A percentile compares a stretch with the other conserved stretches of the same genome.
Conservation (phyloP, 2,329 filamentous ascomycete species). For the Aspergillus eucalypticola region DNA sequence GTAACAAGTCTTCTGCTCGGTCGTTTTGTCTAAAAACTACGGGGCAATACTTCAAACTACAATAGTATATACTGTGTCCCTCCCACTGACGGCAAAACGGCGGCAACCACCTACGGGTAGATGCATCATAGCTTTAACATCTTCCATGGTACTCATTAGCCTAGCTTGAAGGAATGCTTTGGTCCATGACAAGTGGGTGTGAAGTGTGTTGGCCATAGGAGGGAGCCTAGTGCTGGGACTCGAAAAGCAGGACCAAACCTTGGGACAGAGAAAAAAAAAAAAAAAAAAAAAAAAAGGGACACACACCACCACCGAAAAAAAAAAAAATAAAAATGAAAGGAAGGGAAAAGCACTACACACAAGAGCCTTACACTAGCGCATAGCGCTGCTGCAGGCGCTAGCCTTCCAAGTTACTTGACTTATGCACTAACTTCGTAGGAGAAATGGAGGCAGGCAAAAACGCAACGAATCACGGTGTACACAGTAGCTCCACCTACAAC, state of each 20-base stretch:
- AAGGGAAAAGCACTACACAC: neutral
- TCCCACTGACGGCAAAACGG: neutral
- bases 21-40: neutral
- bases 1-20: neutral
- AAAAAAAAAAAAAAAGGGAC: conserved; percentile 3
- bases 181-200: conserved; percentile 1
- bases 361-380: conserved; percentile 11
- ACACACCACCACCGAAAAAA: conserved; percentile 1
- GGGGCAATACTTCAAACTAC: too few species aligned
- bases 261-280: conserved; percentile 2
- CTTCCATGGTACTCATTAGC: conserved; percentile 17
- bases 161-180: neutral
- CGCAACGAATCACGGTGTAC: conserved; percentile 13
- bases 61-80: neutral
- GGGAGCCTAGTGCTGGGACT: neutral
- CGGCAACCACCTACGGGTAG: conserved; percentile 17
- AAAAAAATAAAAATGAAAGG: conserved; percentile 1
- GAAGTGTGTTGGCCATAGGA: conserved; percentile 1
- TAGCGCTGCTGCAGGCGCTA: conserved; percentile 3
- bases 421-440: conserved; percentile 12
- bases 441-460: conserved; percentile 15
- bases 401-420: conserved; percentile 2
- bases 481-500: neutral
- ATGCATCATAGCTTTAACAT: conserved; percentile 16
- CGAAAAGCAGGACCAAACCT: neutral